Evolutionary conservation across 192 early-diverging fungal genomes (phyloP).

Genomic region (Lobosporangium transversale): DNA sequence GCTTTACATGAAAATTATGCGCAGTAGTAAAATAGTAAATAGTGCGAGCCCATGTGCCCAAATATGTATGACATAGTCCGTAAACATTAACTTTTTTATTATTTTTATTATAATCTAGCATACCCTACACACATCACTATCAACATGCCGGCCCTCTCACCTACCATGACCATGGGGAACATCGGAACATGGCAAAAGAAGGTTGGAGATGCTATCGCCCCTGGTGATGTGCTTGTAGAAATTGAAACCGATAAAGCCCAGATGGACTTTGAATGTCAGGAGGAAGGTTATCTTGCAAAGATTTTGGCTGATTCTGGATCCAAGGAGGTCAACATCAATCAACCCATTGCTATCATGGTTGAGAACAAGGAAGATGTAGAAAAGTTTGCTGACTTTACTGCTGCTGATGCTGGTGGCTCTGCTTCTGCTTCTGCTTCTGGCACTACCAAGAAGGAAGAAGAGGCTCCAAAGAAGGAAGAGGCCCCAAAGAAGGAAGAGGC

Average conservation of each 20-base stretch:
- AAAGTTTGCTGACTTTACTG: conserved; percentile 85
- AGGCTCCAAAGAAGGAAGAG: conserved; percentile 30
- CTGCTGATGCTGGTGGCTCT: conserved; percentile 62
- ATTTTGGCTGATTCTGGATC: conserved; percentile 83
- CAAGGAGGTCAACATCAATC: conserved; percentile 80
- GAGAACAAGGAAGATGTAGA: conserved; percentile 89
- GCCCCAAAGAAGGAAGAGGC: conserved; percentile 20
- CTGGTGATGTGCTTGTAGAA: conserved; percentile 94
- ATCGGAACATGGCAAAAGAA: conserved; percentile 95
- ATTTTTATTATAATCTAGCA: conserved; percentile 36
- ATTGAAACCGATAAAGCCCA: conserved; percentile 99
- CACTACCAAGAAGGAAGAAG: conserved; percentile 44
- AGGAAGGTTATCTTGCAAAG: conserved; percentile 96
- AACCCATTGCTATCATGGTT: conserved; percentile 91
- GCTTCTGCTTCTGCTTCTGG: conserved; percentile 55
- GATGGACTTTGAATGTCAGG: conserved; percentile 99
- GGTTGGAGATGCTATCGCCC: conserved; percentile 87
- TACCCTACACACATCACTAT: conserved; percentile 86
- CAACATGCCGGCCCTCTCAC: conserved; percentile 98
- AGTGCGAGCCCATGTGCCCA: too few relatives aligned
- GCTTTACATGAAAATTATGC: too few relatives aligned
- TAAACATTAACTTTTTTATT: not conserved
- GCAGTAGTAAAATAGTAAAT: too few relatives aligned
- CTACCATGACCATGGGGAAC: conserved; percentile 97
- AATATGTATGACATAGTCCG: too few relatives aligned